A percentile compares a stretch with the other conserved stretches of the same genome.
Conservation (phyloP, 805 yeast species). For the Candida golubevii region DNA sequence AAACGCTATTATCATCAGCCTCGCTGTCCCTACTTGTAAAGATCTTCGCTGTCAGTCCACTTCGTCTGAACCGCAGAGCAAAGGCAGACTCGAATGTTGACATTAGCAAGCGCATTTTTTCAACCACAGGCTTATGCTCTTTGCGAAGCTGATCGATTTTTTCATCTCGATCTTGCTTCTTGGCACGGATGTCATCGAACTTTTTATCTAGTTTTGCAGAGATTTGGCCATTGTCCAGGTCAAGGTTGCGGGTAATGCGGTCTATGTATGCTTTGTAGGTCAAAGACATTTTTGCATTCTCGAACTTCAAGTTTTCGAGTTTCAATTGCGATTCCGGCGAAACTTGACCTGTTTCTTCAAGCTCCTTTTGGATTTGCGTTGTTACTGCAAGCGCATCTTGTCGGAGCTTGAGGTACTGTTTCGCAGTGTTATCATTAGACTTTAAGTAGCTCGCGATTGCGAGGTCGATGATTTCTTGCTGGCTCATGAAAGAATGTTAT, state of each 20-base stretch:
- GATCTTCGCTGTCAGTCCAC: not conserved
- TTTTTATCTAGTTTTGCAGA: slow-evolving; percentile 20
- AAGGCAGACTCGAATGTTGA: slow-evolving; percentile 17
- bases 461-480: slow-evolving; percentile 32
- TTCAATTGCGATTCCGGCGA: slow-evolving; percentile 13
- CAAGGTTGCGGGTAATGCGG: slow-evolving; percentile 19
- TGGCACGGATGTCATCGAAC: slow-evolving; percentile 17
- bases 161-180: slow-evolving; percentile 14
- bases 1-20: slow-evolving; percentile 2
- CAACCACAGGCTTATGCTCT: slow-evolving; percentile 34
- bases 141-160: slow-evolving; percentile 25
- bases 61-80: not conserved
- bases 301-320: slow-evolving; percentile 23
- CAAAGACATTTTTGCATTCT: slow-evolving; percentile 26
- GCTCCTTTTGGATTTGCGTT: slow-evolving; percentile 9
- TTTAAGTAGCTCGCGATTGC: slow-evolving; percentile 26
- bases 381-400: slow-evolving; percentile 21
- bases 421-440: slow-evolving; percentile 30
- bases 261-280: slow-evolving; percentile 25
- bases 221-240: slow-evolving; percentile 13
- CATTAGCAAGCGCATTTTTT: slow-evolving; percentile 27
- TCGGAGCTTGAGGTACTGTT: slow-evolving; percentile 31
- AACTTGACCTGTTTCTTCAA: slow-evolving; percentile 6
- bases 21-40: slow-evolving; percentile 4
- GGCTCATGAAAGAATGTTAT: slow-evolving; percentile 15